These are phyloP conservation scores for Coprinopsis cinerea DNA, from an alignment of 768 basidiomycete species.

Conservation along the genomic window DNA sequence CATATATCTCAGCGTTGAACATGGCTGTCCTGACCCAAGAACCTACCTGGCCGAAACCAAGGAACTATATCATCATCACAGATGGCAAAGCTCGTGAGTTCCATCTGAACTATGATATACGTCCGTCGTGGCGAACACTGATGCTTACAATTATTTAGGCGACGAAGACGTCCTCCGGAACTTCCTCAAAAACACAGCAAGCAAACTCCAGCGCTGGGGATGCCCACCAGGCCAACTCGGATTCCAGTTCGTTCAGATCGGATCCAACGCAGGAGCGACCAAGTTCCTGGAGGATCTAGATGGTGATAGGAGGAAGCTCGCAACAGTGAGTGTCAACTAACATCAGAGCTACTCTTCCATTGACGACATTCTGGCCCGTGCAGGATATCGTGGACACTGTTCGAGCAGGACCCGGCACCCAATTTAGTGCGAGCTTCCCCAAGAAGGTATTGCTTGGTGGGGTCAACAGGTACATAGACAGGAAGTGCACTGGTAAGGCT, in stretches of 20 bases:
- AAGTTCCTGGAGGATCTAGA: constrained; percentile 2
- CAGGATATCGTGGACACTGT: constrained; percentile 10
- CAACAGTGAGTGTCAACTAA: neutral
- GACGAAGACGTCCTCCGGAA: neutral
- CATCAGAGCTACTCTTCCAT: neutral
- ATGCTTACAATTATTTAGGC: neutral
- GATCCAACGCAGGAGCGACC: neutral
- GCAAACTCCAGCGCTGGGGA: neutral
- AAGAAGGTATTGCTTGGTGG: constrained; percentile 6
- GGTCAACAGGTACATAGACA: constrained; percentile 4
- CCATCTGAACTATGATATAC: neutral
- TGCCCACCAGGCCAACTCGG: constrained; percentile 2
- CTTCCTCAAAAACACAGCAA: neutral
- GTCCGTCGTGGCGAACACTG: neutral
- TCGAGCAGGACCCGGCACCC: neutral
- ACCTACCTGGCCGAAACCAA: neutral
- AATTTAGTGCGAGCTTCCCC: neutral
- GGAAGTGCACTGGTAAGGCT: too few relatives aligned
- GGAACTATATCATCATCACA: constrained; percentile 9
- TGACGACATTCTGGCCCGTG: neutral
- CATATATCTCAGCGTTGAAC: neutral
- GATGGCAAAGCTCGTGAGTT: constrained; percentile 5
- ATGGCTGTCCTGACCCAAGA: too few relatives aligned
- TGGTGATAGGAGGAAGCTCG: neutral
- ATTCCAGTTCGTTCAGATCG: constrained; percentile 9